Evolutionary conservation across 139 green algal genomes (phyloP), one percentile per base, ranked within the genome.

Genomic region (Volvox africanus): DNA sequence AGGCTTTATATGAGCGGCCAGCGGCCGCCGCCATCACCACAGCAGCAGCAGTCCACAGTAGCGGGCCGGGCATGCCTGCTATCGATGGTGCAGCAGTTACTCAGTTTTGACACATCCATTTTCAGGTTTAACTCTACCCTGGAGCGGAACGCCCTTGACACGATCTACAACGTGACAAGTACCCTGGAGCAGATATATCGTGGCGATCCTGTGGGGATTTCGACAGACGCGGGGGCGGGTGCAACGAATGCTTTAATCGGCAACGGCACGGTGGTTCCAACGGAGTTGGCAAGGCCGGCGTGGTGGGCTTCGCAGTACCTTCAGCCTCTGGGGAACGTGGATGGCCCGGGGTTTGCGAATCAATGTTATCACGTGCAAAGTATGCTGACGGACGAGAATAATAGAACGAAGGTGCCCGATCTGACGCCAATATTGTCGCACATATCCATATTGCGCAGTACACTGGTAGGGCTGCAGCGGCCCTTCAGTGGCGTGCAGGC

Each of bases 161-260:
- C 78, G 37, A 35, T 71, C 1, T 3, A 62, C 1, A 17, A 36
- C 0, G 18, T 68, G 24, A 11, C 20, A 28, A n/a, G 35, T 0
- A n/a, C 67, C 6, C 35, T 89, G n/a, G 37, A 82, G 69, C 18
- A 24, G 2, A 36, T 89, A 30, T 89, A 89, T 71, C 67, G 83
- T 24, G 32, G 32, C 11, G 61, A 32, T 20, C 30, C 61, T 14
- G 61, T 12, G 30, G 28, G 28, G 20, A 44, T 32, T 18, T n/a
- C 80, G 28, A 61, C 17, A 19, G 80, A 19, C 12, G 26, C 79
- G 1, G 36, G 44, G 20, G 20, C 79, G 35, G 77, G 35, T 65
- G n/a, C n/a, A n/a, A n/a, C n/a, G n/a, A n/a, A n/a, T n/a, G 14
- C 44, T 37, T 1, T 13, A 2, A 28, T n/a, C 28, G 18, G 19